Conservation (phyloP, 352 stramenopile species). For the Globisporangium polare region DNA sequence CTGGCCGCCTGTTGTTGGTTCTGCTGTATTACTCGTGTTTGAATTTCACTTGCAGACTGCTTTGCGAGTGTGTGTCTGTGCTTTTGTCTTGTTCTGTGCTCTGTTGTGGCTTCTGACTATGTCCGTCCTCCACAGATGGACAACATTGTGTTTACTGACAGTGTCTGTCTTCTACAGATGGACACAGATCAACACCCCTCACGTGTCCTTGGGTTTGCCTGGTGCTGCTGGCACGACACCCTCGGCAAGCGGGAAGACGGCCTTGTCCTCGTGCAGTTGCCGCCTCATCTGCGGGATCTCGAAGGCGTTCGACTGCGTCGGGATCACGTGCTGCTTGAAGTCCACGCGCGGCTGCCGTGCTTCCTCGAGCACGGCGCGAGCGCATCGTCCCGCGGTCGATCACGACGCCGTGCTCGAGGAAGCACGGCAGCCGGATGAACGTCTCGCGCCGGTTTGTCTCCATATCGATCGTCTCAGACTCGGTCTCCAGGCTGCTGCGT, state of each 20-base stretch:
- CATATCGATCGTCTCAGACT: constrained; percentile 1
- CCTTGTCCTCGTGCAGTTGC: constrained; percentile 6
- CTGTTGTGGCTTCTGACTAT: neutral
- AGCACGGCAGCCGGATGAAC: constrained; percentile 34
- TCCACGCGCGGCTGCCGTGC: constrained; percentile 25
- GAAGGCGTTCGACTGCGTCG: constrained; percentile 9
- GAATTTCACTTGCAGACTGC: neutral
- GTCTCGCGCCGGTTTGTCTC: constrained; percentile 23
- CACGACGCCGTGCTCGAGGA: constrained; percentile 42
- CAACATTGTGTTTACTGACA: neutral
- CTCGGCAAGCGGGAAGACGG: neutral
- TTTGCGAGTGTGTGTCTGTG: neutral
- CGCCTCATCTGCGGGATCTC: constrained; percentile 8
- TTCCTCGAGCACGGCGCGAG: too few species aligned
- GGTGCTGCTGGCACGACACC: neutral
- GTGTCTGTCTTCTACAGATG: neutral
- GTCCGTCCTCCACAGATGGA: neutral
- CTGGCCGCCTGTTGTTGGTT: neutral
- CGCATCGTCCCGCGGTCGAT: constrained; percentile 43
- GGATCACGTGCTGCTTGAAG: constrained; percentile 17
- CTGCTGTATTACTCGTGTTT: neutral
- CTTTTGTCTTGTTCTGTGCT: neutral
- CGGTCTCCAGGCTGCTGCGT: constrained; percentile 23
- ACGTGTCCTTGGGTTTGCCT: constrained; percentile 4
- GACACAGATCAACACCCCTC: neutral